A percentile compares a stretch with the other conserved stretches of the same genome.
Conservation (phyloP, 805 yeast genomes). For the Candida pseudofarinosa region DNA sequence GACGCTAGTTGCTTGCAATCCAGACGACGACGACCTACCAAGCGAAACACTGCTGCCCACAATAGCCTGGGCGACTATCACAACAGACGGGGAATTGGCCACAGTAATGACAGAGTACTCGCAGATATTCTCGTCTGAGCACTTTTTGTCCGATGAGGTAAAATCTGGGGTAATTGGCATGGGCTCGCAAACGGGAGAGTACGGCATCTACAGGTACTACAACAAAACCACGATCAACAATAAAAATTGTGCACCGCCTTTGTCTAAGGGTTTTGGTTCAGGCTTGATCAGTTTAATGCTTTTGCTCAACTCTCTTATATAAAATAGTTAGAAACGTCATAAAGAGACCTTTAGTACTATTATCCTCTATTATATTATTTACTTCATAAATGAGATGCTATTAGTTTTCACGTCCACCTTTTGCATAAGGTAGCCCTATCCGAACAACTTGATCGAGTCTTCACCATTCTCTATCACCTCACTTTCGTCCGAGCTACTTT, state of each 20-base stretch:
- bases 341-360: not conserved
- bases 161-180: conserved; percentile 28
- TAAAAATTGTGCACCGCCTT: conserved; percentile 9
- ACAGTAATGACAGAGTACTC: conserved; percentile 19
- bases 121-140: conserved; percentile 25
- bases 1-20: too few species aligned
- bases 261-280: not conserved
- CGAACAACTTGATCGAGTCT: conserved; percentile 34
- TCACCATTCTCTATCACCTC: conserved; percentile 18
- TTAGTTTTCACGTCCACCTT: not conserved
- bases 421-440: conserved; percentile 14
- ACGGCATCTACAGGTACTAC: conserved; percentile 29
- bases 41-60: conserved; percentile 12
- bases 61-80: conserved; percentile 32
- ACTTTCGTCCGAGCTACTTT: conserved; percentile 18
- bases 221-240: conserved; percentile 21
- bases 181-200: conserved; percentile 22
- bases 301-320: conserved; percentile 3
- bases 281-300: not conserved
- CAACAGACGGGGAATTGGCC: conserved; percentile 25
- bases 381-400: not conserved
- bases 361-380: not conserved
- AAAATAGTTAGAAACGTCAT: not conserved
- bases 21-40: too few species aligned
- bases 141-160: conserved; percentile 14